Base-by-base conservation (phyloP, 2,329 filamentous ascomycete genomes). In the Aureobasidium sp. region DNA sequence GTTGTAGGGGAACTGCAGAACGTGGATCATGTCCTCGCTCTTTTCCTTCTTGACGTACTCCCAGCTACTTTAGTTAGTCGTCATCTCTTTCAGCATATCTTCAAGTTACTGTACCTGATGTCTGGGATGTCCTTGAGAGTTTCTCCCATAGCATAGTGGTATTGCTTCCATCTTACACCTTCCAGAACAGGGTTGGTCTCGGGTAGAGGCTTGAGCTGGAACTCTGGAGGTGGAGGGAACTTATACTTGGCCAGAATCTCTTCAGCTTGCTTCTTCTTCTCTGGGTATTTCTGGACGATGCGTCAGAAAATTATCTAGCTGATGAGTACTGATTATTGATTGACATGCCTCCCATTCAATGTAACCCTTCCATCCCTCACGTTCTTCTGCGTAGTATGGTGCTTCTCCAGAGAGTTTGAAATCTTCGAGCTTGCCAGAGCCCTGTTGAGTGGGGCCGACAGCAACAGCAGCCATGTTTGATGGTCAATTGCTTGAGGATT, bases 241-340 rank as follows among this genome's bases (percentile, higher is more conserved):
- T 80, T 73, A 60, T 84, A 81, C 56, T 74, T 74, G 27, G 74
- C 73, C 15, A 87, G 69, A 52, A 87, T 81, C 61, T 83, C 77
- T 51, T 81, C 78, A 0, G 84, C 86, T 50, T 80, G 75, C 29
- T 77, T 78, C 68, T 87, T 87, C 72, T 88, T 89, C 52, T 87
- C 84, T 0, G 87, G 86, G 60, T 88, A 87, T 13, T 83, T 79
- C 69, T 65, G 41, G 17, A 9, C 26, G 3, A 9, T 7, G 20
- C 2, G 52, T 55, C 37, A 55, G 52, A 32, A 24, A 44, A 15
- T 17, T 34, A 37, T 15, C 13, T 10, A 20, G 12, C 26, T 26
- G 20, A 7, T 4, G 13, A 17, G 5, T 3, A 2, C 29, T 26
- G 34, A n/a, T 24, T 17, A 17, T 17, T 13, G 9, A 12, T 57